Evolutionary conservation across 1,284 basidiomycete genomes (phyloP).

Genomic region (Trametes polyzona): DNA sequence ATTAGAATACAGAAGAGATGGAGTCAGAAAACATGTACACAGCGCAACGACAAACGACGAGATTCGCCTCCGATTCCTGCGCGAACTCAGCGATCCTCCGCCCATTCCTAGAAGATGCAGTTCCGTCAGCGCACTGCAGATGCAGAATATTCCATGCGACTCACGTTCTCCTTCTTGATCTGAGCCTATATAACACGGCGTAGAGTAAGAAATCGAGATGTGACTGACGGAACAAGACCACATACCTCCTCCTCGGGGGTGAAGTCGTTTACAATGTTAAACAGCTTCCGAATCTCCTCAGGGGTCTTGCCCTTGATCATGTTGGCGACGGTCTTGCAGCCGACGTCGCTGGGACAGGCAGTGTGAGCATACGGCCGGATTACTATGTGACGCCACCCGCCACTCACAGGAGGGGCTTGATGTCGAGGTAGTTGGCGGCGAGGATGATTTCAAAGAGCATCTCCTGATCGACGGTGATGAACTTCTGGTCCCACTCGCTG

Average conservation of each 20-base stretch:
- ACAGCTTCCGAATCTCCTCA: constrained; percentile 94
- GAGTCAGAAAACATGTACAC: constrained; percentile 24
- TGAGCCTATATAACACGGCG: constrained; percentile 67
- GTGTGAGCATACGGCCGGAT: neutral
- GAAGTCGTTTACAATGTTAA: constrained; percentile 99
- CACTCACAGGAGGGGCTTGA: constrained; percentile 94
- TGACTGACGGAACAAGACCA: constrained; percentile 13
- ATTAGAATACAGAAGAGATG: constrained; percentile 24
- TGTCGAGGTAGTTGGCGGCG: constrained; percentile 99
- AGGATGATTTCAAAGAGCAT: constrained; percentile 99
- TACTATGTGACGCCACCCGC: neutral
- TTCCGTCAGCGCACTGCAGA: constrained; percentile 1
- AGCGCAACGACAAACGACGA: constrained; percentile 28
- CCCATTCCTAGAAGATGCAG: constrained; percentile 67
- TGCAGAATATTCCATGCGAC: constrained; percentile 32
- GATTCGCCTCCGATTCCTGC: constrained; percentile 21
- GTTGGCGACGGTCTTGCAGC: constrained; percentile 99
- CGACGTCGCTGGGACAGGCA: constrained; percentile 83
- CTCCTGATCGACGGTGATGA: constrained; percentile 95
- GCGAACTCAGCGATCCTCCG: constrained; percentile 75
- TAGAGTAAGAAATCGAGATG: constrained; percentile 1
- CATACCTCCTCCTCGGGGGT: constrained; percentile 97
- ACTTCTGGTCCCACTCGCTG: constrained; percentile 99
- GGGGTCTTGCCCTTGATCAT: constrained; percentile 99
- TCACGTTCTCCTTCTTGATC: constrained; percentile 99